These are phyloP conservation scores for Evansstolkia leycettana DNA, from an alignment of 495 filamentous ascomycete species.

Conservation along the genomic window DNA sequence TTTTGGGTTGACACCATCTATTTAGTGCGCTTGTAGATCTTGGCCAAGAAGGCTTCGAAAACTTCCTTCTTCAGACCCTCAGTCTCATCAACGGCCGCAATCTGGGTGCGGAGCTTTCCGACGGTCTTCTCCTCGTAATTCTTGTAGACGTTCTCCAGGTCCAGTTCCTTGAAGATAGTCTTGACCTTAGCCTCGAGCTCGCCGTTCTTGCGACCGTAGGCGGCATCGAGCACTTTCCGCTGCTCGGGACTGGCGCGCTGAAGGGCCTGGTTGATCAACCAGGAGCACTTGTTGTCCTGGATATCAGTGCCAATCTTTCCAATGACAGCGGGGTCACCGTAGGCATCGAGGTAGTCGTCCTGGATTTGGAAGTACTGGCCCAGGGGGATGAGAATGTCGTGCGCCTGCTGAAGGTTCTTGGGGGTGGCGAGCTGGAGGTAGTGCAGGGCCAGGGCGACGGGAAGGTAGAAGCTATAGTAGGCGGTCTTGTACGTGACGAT, in stretches of 20 bases:
- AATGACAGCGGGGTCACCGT: conserved; percentile 84
- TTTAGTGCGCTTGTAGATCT: conserved; percentile 97
- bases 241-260: conserved; percentile 65
- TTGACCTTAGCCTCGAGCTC: conserved; percentile 73
- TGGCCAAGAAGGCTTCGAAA: conserved; percentile 80
- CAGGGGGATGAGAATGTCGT: conserved; percentile 92
- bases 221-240: conserved; percentile 62
- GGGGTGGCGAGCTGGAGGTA: conserved; percentile 70
- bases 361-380: conserved; percentile 99
- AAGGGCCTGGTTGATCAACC: conserved; percentile 91
- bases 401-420: conserved; percentile 71
- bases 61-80: conserved; percentile 80
- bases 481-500: conserved; percentile 99
- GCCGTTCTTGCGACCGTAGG: conserved; percentile 84
- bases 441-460: conserved; percentile 81
- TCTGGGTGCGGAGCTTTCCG: conserved; percentile 57
- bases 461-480: conserved; percentile 97
- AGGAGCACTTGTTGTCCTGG: conserved; percentile 97
- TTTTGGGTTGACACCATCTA: conserved; percentile 24
- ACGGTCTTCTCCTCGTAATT: conserved; percentile 83
- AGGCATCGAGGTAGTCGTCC: conserved; percentile 98
- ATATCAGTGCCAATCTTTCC: conserved; percentile 99
- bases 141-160: conserved; percentile 68
- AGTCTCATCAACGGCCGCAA: conserved; percentile 67
- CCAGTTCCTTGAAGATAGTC: conserved; percentile 71